These are phyloP conservation scores for Cymodocea nodosa DNA, from an alignment of 116 monocot species.

Conservation along the genomic window DNA sequence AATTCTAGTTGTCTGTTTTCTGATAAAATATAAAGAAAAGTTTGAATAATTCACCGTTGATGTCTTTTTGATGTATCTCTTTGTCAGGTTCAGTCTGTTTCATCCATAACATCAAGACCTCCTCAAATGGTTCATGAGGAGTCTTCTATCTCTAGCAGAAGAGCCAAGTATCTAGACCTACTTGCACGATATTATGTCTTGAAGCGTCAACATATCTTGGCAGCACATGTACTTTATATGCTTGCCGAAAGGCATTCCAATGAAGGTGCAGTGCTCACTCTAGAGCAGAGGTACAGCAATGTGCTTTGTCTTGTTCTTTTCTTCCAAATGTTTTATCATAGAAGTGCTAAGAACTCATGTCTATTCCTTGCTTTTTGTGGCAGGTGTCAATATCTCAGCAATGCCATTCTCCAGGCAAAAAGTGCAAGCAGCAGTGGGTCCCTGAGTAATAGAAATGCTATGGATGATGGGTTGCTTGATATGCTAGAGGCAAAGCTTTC, in stretches of 20 bases:
- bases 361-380: neutral
- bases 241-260: constrained; percentile 71
- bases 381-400: constrained; percentile 89
- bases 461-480: constrained; percentile 68
- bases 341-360: neutral
- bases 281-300: constrained; percentile 82
- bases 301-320: neutral
- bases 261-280: constrained; percentile 42
- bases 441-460: constrained; percentile 16
- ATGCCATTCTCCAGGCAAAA: constrained; percentile 92
- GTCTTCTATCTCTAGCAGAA: constrained; percentile 31
- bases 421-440: constrained; percentile 32
- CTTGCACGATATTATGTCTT: constrained; percentile 82
- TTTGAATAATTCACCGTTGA: no score
- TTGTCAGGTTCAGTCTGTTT: constrained; percentile 19
- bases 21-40: no score
- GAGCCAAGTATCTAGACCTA: constrained; percentile 72
- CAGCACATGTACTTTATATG: constrained; percentile 71
- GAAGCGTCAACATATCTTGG: constrained; percentile 75
- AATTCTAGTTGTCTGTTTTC: no score
- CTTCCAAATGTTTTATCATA: neutral
- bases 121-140: constrained; percentile 19
- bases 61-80: neutral
- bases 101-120: constrained; percentile 16
- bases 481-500: constrained; percentile 91